A percentile compares a stretch with the other conserved stretches of the same genome.
These are phyloP conservation scores for Colletotrichum euphorbiae DNA, from an alignment of 2,329 filamentous ascomycete genomes.

Conservation along the genomic window DNA sequence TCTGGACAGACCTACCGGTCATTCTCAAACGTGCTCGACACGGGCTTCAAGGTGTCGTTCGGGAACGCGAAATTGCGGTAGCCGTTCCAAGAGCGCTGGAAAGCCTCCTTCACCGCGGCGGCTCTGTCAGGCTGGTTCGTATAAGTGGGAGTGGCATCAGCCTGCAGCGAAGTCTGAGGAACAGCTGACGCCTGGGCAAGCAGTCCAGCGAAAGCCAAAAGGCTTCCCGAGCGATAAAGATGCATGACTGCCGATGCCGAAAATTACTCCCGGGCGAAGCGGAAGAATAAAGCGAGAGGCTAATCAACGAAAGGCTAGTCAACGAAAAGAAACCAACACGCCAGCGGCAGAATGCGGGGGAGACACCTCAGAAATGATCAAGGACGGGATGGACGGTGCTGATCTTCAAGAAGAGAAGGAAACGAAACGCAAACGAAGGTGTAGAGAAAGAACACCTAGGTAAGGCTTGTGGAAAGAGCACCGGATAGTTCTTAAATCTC, in stretches of 20 bases:
- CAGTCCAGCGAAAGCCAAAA: conserved; percentile 16
- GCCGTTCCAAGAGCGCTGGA: conserved; percentile 77
- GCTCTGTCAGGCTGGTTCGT: conserved; percentile 58
- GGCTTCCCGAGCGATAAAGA: conserved; percentile 1
- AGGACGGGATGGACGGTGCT: too few relatives aligned
- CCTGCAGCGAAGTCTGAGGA: conserved; percentile 7
- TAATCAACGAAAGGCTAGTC: too few relatives aligned
- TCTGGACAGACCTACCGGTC: conserved; percentile 67
- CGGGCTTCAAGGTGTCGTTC: conserved; percentile 79
- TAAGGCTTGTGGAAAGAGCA: not conserved
- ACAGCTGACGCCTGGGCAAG: conserved; percentile 8
- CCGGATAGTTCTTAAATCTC: conserved; percentile 4
- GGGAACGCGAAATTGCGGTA: conserved; percentile 82
- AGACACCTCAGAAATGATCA: too few relatives aligned
- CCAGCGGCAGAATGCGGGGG: not conserved
- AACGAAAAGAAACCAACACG: too few relatives aligned
- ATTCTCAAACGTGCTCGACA: conserved; percentile 73
- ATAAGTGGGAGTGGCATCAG: conserved; percentile 17
- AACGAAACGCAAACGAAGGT: not conserved
- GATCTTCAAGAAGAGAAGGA: not conserved
- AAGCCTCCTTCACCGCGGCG: conserved; percentile 74
- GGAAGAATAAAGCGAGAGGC: too few relatives aligned
- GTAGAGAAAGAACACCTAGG: not conserved
- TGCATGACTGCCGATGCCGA: not conserved
- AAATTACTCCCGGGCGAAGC: too few relatives aligned